phyloP scores from a whole-genome alignment of 331 rosid species.

The Pyracantha coccinea region DNA sequence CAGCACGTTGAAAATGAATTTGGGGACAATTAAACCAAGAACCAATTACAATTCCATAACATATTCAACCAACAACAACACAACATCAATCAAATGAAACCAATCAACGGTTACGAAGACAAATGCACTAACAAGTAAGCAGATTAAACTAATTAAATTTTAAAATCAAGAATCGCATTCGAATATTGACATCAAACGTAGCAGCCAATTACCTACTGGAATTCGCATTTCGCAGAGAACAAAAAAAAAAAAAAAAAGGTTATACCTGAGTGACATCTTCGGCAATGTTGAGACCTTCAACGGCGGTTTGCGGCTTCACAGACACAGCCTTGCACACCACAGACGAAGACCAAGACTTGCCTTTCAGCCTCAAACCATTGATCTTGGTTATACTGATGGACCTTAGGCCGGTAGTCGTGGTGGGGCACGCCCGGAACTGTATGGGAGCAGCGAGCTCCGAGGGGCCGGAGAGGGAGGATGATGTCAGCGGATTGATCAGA shows the following conservation, averaged over 20 bases:
- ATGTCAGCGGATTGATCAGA: slow-evolving; percentile 35
- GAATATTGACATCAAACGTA: background rate
- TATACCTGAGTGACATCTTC: slow-evolving; percentile 81
- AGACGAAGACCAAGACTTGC: slow-evolving; percentile 19
- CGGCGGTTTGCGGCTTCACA: slow-evolving; percentile 41
- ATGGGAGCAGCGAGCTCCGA: slow-evolving; percentile 20
- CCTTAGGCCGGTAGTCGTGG: slow-evolving; percentile 1
- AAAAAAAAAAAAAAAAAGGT: background rate
- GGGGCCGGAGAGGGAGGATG: slow-evolving; percentile 24
- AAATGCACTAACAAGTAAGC: background rate
- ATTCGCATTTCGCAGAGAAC: background rate
- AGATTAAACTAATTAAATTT: background rate
- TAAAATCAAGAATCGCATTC: background rate
- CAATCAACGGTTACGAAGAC: background rate
- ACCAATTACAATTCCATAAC: background rate
- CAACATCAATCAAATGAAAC: background rate
- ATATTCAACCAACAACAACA: background rate
- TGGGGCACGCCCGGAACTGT: slow-evolving; percentile 1
- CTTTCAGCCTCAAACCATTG: background rate
- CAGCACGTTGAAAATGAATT: background rate
- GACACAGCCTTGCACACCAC: slow-evolving; percentile 65
- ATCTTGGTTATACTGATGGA: background rate
- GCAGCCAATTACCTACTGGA: background rate
- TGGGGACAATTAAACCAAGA: background rate
- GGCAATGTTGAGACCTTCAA: slow-evolving; percentile 91